Evolutionary conservation across 2,329 filamentous ascomycete species (phyloP).

Genomic region (Camillea tinctor): DNA sequence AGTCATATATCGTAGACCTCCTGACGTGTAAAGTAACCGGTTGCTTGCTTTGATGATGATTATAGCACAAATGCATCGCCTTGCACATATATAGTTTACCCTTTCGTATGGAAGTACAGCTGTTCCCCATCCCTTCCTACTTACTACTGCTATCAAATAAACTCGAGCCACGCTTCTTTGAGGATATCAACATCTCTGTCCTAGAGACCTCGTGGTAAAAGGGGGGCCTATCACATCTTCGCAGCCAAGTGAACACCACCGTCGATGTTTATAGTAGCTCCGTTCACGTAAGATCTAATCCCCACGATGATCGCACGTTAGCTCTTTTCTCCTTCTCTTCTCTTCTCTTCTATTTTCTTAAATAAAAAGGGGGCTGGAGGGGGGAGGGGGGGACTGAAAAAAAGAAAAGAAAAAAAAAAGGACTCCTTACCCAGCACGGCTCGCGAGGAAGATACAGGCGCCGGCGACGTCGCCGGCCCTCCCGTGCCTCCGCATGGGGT

Average conservation of each 20-base stretch:
- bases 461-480: conserved; percentile 68
- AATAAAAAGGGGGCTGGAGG: not conserved
- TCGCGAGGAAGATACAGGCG: conserved; percentile 67
- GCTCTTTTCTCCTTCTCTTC: not conserved
- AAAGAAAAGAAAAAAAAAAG: not conserved
- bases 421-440: conserved; percentile 56
- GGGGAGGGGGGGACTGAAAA: not conserved
- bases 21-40: no score
- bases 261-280: conserved; percentile 62
- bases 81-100: not conserved
- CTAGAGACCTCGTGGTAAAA: no score
- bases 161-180: no score
- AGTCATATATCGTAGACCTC: no score
- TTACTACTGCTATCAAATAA: not conserved
- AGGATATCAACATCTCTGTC: no score
- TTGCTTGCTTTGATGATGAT: not conserved
- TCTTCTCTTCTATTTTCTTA: not conserved
- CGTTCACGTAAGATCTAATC: conserved; percentile 57
- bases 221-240: conserved; percentile 43
- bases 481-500: conserved; percentile 68
- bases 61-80: not conserved
- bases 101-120: no score
- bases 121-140: no score
- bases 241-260: conserved; percentile 50
- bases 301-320: not conserved